Evolutionary conservation across 202 grass and related monocot genomes (phyloP).

Genomic region (Digitaria exilis): DNA sequence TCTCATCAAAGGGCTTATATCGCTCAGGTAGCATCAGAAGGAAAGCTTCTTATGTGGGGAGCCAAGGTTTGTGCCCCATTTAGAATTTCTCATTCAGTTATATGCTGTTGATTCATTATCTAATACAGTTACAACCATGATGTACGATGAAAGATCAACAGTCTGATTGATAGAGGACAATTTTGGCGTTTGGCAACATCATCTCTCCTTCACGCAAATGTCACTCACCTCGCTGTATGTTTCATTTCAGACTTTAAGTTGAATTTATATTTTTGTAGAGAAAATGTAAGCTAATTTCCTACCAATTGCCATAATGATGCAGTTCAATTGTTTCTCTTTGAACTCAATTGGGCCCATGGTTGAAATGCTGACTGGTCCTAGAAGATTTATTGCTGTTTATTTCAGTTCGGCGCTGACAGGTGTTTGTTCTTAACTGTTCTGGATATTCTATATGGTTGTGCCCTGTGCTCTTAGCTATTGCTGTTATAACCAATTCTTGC

Average conservation of each 20-base stretch:
- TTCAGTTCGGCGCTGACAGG: slow-evolving; percentile 78
- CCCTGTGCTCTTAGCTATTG: slow-evolving; percentile 9
- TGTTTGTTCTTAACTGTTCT: slow-evolving; percentile 40
- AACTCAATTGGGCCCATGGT: slow-evolving; percentile 88
- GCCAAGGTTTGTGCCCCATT: slow-evolving; percentile 69
- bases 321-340: slow-evolving; percentile 96
- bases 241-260: background rate
- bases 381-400: slow-evolving; percentile 82
- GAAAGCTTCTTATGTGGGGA: slow-evolving; percentile 82
- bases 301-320: background rate
- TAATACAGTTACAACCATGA: slow-evolving; percentile 15
- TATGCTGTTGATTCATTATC: slow-evolving; percentile 2
- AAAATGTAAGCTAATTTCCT: slow-evolving; percentile 14
- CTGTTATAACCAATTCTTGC: slow-evolving; percentile 30
- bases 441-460: background rate
- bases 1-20: slow-evolving; percentile 64
- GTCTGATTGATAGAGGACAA: slow-evolving; percentile 83
- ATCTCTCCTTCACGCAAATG: slow-evolving; percentile 83
- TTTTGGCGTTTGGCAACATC: slow-evolving; percentile 90
- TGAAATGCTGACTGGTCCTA: slow-evolving; percentile 71
- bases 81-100: slow-evolving; percentile 32
- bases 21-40: slow-evolving; percentile 80
- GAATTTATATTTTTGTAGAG: background rate
- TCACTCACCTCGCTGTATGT: slow-evolving; percentile 85
- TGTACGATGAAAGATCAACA: slow-evolving; percentile 71